phyloP scores from a whole-genome alignment of 495 filamentous ascomycete species.

The Trichocladium antarcticum region DNA sequence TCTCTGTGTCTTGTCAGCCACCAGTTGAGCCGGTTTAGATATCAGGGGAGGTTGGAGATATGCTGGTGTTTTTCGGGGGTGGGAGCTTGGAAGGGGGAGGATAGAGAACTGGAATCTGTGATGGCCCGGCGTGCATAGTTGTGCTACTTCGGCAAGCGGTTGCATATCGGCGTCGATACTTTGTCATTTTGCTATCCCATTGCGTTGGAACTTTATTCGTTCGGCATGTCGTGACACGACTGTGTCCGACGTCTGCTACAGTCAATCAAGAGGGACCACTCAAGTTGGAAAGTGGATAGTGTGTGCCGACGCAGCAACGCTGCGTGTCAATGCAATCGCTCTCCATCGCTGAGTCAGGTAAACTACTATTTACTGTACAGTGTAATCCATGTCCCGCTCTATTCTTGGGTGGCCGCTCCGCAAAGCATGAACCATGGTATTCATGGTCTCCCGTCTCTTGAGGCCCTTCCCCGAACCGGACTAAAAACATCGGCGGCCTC shows the following conservation, averaged over 20 bases:
- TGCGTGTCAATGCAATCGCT: conserved; percentile 3
- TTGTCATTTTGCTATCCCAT: too few species aligned
- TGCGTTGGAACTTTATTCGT: too few species aligned
- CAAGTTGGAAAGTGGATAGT: too few species aligned
- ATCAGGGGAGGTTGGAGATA: too few species aligned
- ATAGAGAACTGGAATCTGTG: background rate
- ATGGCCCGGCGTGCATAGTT: too few species aligned
- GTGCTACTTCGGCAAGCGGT: background rate
- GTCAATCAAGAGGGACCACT: too few species aligned
- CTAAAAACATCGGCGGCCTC: background rate
- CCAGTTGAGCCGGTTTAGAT: too few species aligned
- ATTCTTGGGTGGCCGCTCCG: background rate
- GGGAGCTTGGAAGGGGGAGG: background rate
- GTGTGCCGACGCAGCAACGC: too few species aligned
- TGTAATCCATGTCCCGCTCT: conserved; percentile 2
- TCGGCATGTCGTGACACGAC: too few species aligned
- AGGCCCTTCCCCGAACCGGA: background rate
- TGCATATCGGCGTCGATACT: too few species aligned
- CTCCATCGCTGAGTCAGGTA: background rate
- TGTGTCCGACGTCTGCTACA: too few species aligned
- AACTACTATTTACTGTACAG: conserved; percentile 4
- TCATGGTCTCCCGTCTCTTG: background rate
- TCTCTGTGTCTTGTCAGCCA: too few species aligned
- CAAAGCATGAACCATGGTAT: conserved; percentile 1
- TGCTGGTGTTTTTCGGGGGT: background rate